A percentile compares a stretch with the other conserved stretches of the same genome.
Conservation (phyloP, 441 rosid species). For the Macaranga tanarius region DNA sequence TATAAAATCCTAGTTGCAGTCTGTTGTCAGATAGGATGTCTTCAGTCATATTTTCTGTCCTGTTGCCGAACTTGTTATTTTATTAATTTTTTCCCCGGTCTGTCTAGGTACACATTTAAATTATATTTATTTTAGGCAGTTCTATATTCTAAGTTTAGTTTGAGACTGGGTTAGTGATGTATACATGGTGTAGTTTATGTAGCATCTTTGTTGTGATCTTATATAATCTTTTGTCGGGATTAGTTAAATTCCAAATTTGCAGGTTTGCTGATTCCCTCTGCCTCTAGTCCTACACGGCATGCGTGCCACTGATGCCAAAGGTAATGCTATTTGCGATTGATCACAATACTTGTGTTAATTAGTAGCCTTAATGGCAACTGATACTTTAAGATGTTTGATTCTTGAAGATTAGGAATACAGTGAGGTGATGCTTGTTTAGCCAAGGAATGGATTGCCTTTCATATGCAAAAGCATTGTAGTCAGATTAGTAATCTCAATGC, state of each 20-base stretch:
- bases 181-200: slow-evolving; percentile 12
- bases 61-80: background rate
- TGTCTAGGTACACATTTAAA: slow-evolving; percentile 21
- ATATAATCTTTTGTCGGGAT: background rate
- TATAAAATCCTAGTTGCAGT: slow-evolving; percentile 24
- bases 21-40: slow-evolving; percentile 32
- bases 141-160: slow-evolving; percentile 28
- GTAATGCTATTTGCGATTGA: no score
- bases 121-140: slow-evolving; percentile 30
- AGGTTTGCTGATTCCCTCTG: background rate
- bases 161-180: slow-evolving; percentile 8
- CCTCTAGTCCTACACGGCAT: no score
- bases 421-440: no score
- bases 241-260: slow-evolving; percentile 12
- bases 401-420: no score
- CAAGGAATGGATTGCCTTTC: no score
- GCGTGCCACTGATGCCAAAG: no score
- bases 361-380: background rate
- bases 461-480: no score
- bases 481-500: no score
- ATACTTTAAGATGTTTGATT: background rate
- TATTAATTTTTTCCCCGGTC: slow-evolving; percentile 11
- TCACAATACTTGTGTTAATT: no score
- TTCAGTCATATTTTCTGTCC: background rate
- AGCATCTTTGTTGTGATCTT: slow-evolving; percentile 13